Evolutionary conservation across 176 grass and related monocot species (phyloP), one percentile per base, ranked within the genome.

Genomic region (Juncus effusus): DNA sequence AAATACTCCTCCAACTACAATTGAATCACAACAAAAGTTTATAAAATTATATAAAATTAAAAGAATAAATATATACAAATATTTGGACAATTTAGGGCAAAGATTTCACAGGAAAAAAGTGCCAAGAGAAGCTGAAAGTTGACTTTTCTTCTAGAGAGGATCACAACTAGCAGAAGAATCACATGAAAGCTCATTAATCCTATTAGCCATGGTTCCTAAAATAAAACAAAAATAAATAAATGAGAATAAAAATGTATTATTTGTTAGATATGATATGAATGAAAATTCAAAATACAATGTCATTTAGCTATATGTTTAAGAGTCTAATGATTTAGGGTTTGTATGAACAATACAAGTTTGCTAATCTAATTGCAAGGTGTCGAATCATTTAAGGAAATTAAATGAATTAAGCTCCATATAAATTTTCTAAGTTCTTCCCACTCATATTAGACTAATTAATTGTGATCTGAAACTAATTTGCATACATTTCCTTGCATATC

Each of bases 121-220:
- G n/a, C 41, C 54, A 44, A 59, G 37, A 79, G 76, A 51, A 96
- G 82, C 64, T 91, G 92, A 69, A 96, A 91, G 58, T 96, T 96
- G 44, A 96, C 16, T 56, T 83, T 91, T 78, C 82, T 91, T 84
- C 92, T 96, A 5, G 84, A 83, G 39, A 88, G 59, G 70, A 96
- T 81, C 53, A 85, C 87, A 75, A 81, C 73, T 51, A 96, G 58
- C 11, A 96, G 84, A 77, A 91, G 75, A 74, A 88, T 40, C 35
- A 67, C 36, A 82, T 91, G 82, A 44, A 96, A 88, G 40, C 45
- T 15, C 73, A 91, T 41, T 19, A 88, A 71, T 52, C 82, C 72
- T 15, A 91, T 85, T 76, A 96, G 69, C 92, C 87, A 91, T 81
- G 92, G 87, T 41, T 96, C 92, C 92, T 96, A 61, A 13, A 64